phyloP scores from a whole-genome alignment of 208 protist genomes.

The Trypanosoma congolense region DNA sequence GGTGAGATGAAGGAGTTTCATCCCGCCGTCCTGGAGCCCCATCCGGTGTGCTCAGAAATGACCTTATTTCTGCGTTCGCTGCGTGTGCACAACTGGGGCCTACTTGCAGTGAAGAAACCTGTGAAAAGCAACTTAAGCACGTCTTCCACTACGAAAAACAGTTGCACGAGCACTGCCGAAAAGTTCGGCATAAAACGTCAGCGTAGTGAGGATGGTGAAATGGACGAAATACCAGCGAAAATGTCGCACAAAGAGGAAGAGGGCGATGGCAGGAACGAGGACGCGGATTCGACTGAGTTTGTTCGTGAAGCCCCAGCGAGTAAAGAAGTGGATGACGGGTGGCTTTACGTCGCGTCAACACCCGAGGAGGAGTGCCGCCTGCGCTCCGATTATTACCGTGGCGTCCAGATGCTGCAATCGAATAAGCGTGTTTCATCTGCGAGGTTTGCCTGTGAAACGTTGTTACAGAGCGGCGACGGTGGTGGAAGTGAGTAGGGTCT shows the following conservation, averaged over 20 bases:
- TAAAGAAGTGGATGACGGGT: conserved; percentile 49
- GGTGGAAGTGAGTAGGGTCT: conserved; percentile 21
- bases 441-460: not conserved
- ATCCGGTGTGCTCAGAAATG: conserved; percentile 51
- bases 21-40: conserved; percentile 12
- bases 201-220: not conserved
- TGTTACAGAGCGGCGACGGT: not conserved
- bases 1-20: conserved; percentile 50
- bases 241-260: not conserved
- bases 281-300: too few species aligned
- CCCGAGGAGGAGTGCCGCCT: conserved; percentile 22
- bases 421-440: conserved; percentile 12
- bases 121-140: conserved; percentile 33
- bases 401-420: conserved; percentile 32
- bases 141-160: conserved; percentile 22
- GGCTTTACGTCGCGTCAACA: conserved; percentile 54
- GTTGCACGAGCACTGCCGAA: conserved; percentile 4
- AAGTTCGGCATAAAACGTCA: conserved; percentile 1
- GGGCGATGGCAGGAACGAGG: not conserved
- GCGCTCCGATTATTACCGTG: conserved; percentile 36
- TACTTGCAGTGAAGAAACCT: conserved; percentile 25
- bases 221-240: not conserved
- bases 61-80: conserved; percentile 68
- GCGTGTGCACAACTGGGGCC: conserved; percentile 77
- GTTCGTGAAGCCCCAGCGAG: not conserved